Base-by-base conservation (phyloP, 2,329 filamentous ascomycete species). In the Hymenoscyphus infarciens region DNA sequence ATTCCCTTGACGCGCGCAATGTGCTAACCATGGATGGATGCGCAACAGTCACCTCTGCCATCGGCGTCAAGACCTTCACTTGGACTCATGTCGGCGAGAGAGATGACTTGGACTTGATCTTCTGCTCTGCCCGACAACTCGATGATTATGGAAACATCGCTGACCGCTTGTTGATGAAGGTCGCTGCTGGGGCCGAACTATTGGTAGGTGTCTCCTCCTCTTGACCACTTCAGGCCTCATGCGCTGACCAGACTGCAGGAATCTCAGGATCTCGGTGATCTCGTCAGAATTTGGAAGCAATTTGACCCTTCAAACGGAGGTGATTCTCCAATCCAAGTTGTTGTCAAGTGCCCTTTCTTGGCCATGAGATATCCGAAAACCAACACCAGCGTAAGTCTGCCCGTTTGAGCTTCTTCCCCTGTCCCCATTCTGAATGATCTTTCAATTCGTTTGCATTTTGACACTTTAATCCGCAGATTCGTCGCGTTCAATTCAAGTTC, bases 401-500 rank as follows among this genome's bases (percentile, higher is more conserved):
- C 33, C 3, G n/a, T 42, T 11, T 25, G n/a, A 22, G 42, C 8
- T 11, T 11, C n/a, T 8, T 11, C 42, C 8, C 42, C 1, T 13
- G 1, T 22, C 2, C 42, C 42, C 42, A 22, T 49, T 22, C n/a
- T 49, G 19, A 10, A 38, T 38, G 27, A 29, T 29, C 56, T 52
- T n/a, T n/a, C 42, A 4, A 27, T 45, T 39, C 25, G 16, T 53
- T 45, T 53, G 59, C 25, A 42, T 25, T 38, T 6, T 25, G 11
- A n/a, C 22, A 15, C 16, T 39, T 13, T 13, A 39, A 13, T 25
- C 35, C 31, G 33, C 55, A 81, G 79, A 64, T 78, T 33, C 74
- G 77, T 45, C 75, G 79, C 54, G 71, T 79, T 45, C 79, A 82
- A 64, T 64, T 81, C 25, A 79, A 74, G 59, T 80, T 81, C 63